Conservation (phyloP, 192 early-diverging fungal species). For the Gorgonomyces haynaldii region DNA sequence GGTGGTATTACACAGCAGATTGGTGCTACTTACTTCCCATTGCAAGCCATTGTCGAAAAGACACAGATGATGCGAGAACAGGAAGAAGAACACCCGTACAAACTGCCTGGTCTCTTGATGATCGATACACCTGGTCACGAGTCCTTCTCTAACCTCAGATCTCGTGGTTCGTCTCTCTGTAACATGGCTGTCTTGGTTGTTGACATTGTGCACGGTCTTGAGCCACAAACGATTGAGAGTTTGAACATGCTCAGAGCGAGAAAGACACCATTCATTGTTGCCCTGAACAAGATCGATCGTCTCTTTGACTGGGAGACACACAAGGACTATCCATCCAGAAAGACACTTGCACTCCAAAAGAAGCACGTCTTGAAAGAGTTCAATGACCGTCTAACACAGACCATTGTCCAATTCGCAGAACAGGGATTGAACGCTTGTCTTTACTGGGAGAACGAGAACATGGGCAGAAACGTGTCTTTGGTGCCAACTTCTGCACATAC, state of each 20-base stretch:
- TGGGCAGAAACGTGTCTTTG: constrained; percentile 87
- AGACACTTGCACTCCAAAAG: constrained; percentile 66
- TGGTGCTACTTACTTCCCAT: constrained; percentile 98
- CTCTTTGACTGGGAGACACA: constrained; percentile 84
- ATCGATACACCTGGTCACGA: constrained; percentile 99
- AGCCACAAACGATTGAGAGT: constrained; percentile 96
- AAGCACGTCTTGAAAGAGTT: constrained; percentile 72
- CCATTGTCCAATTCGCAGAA: constrained; percentile 83
- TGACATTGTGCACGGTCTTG: constrained; percentile 98
- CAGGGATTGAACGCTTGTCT: constrained; percentile 88
- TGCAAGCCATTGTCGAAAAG: constrained; percentile 84
- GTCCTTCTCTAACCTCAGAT: constrained; percentile 91
- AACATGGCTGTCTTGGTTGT: constrained; percentile 99
- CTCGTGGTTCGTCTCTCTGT: constrained; percentile 92
- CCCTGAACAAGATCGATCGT: constrained; percentile 98
- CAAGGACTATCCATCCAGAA: constrained; percentile 68
- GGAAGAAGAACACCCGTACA: constrained; percentile 53
- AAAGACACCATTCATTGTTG: constrained; percentile 97
- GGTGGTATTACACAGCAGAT: constrained; percentile 99
- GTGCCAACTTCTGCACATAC: constrained; percentile 96
- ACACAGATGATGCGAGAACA: constrained; percentile 64
- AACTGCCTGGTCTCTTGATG: constrained; percentile 84
- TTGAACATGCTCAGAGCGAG: constrained; percentile 78
- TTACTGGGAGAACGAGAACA: constrained; percentile 93
- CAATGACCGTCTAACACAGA: constrained; percentile 60